Conservation (phyloP, 805 yeast genomes). For the Citeromyces matritensis region DNA sequence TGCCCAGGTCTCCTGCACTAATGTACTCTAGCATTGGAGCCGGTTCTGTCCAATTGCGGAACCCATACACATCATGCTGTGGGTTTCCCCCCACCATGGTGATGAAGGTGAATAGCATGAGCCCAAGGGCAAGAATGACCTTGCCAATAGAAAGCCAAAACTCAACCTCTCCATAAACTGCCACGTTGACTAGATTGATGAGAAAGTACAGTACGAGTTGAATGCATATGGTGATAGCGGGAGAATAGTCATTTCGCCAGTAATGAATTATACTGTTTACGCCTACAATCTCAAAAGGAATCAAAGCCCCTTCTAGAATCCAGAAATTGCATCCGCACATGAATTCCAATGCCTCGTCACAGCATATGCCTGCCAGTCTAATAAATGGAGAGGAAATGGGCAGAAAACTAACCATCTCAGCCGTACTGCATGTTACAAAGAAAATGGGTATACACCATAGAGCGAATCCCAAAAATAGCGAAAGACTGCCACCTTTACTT, state of each 20-base stretch:
- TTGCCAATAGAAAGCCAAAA: conserved; percentile 29
- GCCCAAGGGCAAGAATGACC: conserved; percentile 24
- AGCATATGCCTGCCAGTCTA: conserved; percentile 27
- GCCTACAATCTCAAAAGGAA: conserved; percentile 32
- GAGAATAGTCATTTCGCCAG: conserved; percentile 30
- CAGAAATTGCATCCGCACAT: conserved; percentile 35
- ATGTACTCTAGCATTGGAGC: conserved; percentile 19
- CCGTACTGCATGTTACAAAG: conserved; percentile 23
- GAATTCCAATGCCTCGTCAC: conserved; percentile 27
- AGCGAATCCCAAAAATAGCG: conserved; percentile 20
- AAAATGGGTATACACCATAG: conserved; percentile 27
- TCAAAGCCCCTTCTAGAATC: conserved; percentile 28
- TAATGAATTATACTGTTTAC: conserved; percentile 29
- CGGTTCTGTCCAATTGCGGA: conserved; percentile 14
- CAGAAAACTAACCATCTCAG: conserved; percentile 29
- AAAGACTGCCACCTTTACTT: conserved; percentile 23
- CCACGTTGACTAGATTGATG: conserved; percentile 26
- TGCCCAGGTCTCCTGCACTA: conserved; percentile 24
- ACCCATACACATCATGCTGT: conserved; percentile 19
- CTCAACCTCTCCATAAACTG: conserved; percentile 31
- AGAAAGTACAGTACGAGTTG: conserved; percentile 24
- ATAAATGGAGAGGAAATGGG: conserved; percentile 34
- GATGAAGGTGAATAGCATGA: conserved; percentile 25
- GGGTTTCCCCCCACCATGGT: conserved; percentile 41
- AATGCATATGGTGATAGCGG: conserved; percentile 26